Percentiles rank a stretch among this genome's conserved stretches.
phyloP scores from a whole-genome alignment of 169 alveolate species.

The Plasmodium gonderi region DNA sequence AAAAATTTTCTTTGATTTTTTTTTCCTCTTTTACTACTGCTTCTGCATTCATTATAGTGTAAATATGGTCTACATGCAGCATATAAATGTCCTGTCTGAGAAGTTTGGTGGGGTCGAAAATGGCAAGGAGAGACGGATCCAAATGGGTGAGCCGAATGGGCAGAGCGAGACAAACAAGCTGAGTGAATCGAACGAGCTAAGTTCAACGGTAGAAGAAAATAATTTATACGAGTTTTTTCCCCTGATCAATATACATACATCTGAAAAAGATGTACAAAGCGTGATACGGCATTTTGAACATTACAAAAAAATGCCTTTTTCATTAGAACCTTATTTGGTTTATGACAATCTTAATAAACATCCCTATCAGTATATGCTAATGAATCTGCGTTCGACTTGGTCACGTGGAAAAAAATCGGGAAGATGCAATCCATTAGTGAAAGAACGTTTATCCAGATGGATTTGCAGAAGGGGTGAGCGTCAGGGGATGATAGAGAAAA shows the following conservation, averaged over 20 bases:
- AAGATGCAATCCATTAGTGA: background rate
- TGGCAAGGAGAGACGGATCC: background rate
- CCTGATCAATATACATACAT: background rate
- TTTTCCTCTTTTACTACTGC: conserved; percentile 28
- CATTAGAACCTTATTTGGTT: background rate
- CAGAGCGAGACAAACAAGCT: background rate
- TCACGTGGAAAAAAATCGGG: background rate
- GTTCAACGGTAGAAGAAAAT: background rate
- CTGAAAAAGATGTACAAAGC: conserved; percentile 5
- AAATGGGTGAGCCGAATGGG: background rate
- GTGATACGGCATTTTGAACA: background rate
- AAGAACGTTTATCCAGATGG: no score
- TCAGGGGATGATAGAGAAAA: no score
- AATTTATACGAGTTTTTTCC: background rate
- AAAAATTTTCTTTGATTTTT: conserved; percentile 1
- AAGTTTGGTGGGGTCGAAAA: background rate
- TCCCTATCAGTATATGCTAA: conserved; percentile 27
- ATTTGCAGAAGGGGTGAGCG: no score
- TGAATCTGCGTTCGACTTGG: background rate
- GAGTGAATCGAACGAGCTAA: background rate
- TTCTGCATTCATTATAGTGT: conserved; percentile 15
- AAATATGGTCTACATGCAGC: background rate
- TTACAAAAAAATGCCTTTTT: conserved; percentile 4
- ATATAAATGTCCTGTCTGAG: background rate
- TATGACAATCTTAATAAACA: background rate